Evolutionary conservation across 495 filamentous ascomycete genomes (phyloP).

Genomic region (Aspergillus diversus): DNA sequence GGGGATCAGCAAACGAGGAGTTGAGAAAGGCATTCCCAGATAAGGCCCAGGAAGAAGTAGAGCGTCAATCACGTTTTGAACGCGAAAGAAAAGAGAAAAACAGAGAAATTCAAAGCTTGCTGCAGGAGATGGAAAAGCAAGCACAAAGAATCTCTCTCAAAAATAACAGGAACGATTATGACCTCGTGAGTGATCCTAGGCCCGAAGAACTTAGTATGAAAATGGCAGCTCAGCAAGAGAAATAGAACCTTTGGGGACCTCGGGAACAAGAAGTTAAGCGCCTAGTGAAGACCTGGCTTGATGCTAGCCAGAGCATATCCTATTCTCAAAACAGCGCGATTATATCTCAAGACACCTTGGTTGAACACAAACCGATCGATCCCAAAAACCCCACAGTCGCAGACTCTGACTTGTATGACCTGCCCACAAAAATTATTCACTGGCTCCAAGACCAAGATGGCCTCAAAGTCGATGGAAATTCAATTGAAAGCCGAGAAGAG

Average conservation of each 20-base stretch:
- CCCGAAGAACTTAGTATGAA: neutral
- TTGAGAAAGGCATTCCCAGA: neutral
- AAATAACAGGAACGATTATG: neutral
- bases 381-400: neutral
- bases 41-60: neutral
- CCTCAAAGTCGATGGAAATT: neutral
- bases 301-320: neutral
- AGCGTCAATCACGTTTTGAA: neutral
- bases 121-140: neutral
- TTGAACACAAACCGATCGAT: neutral
- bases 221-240: neutral
- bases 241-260: neutral
- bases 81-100: neutral
- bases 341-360: neutral
- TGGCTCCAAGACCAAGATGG: neutral
- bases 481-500: neutral
- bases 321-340: neutral
- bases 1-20: neutral
- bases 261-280: neutral
- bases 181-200: neutral
- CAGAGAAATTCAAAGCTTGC: neutral
- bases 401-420: neutral
- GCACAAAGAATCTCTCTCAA: neutral
- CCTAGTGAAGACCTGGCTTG: neutral
- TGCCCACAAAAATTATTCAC: neutral